Percentiles rank a stretch among this genome's conserved stretches.
Evolutionary conservation across 2,329 filamentous ascomycete species (phyloP).

Genomic region (Pseudocercospora cruenta): DNA sequence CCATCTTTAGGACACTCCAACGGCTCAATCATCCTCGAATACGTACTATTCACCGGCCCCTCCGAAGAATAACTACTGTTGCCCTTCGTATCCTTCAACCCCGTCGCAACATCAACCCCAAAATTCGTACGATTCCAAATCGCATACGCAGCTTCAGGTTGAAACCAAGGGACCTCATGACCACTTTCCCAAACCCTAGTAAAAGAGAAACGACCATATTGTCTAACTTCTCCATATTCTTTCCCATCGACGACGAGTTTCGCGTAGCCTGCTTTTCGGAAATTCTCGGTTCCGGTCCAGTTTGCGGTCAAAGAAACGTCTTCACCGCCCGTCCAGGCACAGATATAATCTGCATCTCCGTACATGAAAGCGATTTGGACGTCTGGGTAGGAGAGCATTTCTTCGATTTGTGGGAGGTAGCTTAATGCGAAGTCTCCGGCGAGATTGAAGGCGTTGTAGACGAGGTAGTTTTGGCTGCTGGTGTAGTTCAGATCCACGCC

Average conservation of each 20-base stretch:
- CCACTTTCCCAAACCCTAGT: conserved; percentile 53
- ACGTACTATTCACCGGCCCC: conserved; percentile 11
- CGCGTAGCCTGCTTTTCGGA: conserved; percentile 47
- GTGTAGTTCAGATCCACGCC: conserved; percentile 64
- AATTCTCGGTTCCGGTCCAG: conserved; percentile 41
- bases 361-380: conserved; percentile 51
- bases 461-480: conserved; percentile 44
- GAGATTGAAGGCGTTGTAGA: conserved; percentile 47
- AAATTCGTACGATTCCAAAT: conserved; percentile 8
- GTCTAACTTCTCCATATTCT: conserved; percentile 56
- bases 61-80: conserved; percentile 7
- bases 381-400: conserved; percentile 42
- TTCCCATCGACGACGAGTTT: conserved; percentile 44
- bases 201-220: conserved; percentile 55
- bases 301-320: conserved; percentile 32
- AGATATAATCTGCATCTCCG: conserved; percentile 54
- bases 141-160: conserved; percentile 36
- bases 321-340: conserved; percentile 50
- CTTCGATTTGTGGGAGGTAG: conserved; percentile 52
- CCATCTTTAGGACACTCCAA: not conserved
- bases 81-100: conserved; percentile 6
- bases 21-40: not conserved
- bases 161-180: conserved; percentile 57
- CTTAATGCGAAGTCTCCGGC: conserved; percentile 52
- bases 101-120: conserved; percentile 14